phyloP scores from a whole-genome alignment of 1,284 basidiomycete genomes.

The Wolfiporia cocos region DNA sequence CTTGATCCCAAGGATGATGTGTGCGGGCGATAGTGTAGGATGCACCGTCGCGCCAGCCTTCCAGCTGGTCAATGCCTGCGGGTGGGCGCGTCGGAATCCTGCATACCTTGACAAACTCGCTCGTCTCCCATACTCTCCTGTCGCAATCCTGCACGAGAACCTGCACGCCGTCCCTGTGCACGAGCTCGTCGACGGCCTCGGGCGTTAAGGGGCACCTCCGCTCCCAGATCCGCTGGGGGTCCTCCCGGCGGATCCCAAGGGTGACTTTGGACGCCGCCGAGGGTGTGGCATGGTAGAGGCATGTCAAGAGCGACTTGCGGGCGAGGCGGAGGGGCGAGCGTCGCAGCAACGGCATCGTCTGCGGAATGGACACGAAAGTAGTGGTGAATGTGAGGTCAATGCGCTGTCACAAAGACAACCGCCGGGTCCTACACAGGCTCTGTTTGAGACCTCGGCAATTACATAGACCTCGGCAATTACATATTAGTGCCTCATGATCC shows the following conservation, averaged over 20 bases:
- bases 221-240: slow-evolving; percentile 80
- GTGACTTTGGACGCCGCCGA: slow-evolving; percentile 25
- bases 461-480: no score
- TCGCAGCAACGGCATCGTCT: slow-evolving; percentile 20
- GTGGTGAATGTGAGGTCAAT: background rate
- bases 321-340: slow-evolving; percentile 18
- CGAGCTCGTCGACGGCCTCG: slow-evolving; percentile 56
- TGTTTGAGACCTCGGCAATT: no score
- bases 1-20: slow-evolving; percentile 84
- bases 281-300: slow-evolving; percentile 9
- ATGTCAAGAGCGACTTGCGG: slow-evolving; percentile 6
- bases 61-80: background rate
- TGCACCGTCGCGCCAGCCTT: slow-evolving; percentile 75
- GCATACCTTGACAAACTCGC: slow-evolving; percentile 62
- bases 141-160: slow-evolving; percentile 76
- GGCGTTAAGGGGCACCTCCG: slow-evolving; percentile 82
- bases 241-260: slow-evolving; percentile 72
- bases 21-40: slow-evolving; percentile 52
- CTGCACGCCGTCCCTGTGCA: slow-evolving; percentile 48
- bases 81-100: background rate
- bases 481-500: no score
- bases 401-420: no score
- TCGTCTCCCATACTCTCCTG: slow-evolving; percentile 63
- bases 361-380: slow-evolving; percentile 14
- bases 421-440: no score